A percentile compares a stretch with the other conserved stretches of the same genome.
Evolutionary conservation across 441 rosid species (phyloP).

Genomic region (Populus hybrid): DNA sequence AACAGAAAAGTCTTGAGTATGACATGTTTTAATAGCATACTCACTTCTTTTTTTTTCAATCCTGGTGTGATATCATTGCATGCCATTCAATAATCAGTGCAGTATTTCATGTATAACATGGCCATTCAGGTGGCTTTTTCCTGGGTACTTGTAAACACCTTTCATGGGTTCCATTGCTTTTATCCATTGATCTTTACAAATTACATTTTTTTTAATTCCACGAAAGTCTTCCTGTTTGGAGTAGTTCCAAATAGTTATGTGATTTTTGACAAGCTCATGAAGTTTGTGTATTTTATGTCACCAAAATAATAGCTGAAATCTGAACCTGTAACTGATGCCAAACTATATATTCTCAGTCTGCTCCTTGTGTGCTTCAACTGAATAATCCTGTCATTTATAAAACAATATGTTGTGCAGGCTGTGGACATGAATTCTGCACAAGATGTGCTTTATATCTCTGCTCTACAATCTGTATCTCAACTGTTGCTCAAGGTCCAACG

Average conservation of each 20-base stretch:
- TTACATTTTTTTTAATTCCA: background rate
- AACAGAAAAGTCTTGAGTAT: background rate
- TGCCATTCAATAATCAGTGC: background rate
- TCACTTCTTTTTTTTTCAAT: background rate
- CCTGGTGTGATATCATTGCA: background rate
- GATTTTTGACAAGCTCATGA: background rate
- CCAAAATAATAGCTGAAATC: background rate
- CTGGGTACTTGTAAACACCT: background rate
- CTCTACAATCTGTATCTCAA: constrained; percentile 55
- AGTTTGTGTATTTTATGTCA: background rate
- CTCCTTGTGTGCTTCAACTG: background rate
- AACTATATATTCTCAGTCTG: background rate
- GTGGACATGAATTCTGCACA: constrained; percentile 89
- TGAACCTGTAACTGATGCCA: background rate
- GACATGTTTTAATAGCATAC: background rate
- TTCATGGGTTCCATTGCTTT: background rate
- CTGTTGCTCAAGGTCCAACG: constrained; percentile 43
- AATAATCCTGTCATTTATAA: background rate
- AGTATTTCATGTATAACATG: background rate
- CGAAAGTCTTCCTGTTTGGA: background rate
- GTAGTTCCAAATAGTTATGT: background rate
- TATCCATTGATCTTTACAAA: background rate
- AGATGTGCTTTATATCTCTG: constrained; percentile 89
- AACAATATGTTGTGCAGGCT: constrained; percentile 46
- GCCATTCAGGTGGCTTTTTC: background rate